Conservation (phyloP, 192 early-diverging fungal genomes). For the Coemansia sp. region DNA sequence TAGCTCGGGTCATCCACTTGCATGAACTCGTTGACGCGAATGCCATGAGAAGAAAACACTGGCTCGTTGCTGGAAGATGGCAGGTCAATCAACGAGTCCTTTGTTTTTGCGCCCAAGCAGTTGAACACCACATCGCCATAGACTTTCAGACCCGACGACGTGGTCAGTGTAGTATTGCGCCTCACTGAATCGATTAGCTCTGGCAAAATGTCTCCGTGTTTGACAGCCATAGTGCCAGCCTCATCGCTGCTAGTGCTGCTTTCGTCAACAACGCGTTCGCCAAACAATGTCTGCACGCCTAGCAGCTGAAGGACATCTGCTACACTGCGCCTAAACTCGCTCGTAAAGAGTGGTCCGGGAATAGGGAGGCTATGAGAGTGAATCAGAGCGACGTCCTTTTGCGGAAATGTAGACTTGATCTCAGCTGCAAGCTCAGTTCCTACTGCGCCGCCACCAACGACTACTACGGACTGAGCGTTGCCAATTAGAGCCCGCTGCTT, state of each 20-base stretch:
- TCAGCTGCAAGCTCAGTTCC: constrained; percentile 77
- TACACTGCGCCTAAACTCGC: constrained; percentile 55
- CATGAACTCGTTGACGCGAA: constrained; percentile 57
- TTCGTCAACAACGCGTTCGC: constrained; percentile 51
- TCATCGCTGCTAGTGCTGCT: constrained; percentile 16
- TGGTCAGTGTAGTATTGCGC: constrained; percentile 35
- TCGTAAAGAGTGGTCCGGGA: constrained; percentile 37
- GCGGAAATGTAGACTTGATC: constrained; percentile 38
- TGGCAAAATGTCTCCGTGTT: constrained; percentile 38
- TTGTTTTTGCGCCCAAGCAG: constrained; percentile 31
- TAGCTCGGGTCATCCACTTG: constrained; percentile 65
- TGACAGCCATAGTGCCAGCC: constrained; percentile 14
- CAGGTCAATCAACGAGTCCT: constrained; percentile 32
- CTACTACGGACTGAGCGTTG: constrained; percentile 56
- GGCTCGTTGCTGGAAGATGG: constrained; percentile 27
- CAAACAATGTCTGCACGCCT: constrained; percentile 52
- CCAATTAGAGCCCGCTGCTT: constrained; percentile 29
- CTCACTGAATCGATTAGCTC: constrained; percentile 49
- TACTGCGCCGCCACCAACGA: constrained; percentile 74
- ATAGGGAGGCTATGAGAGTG: constrained; percentile 60
- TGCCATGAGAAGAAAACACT: constrained; percentile 29
- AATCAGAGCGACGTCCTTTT: constrained; percentile 41
- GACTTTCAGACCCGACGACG: constrained; percentile 18
- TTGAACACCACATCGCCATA: constrained; percentile 42
- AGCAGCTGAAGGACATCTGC: constrained; percentile 42